These are phyloP conservation scores for Gnetum montanum DNA, from an alignment of 75 land plant species.

Conservation along the genomic window DNA sequence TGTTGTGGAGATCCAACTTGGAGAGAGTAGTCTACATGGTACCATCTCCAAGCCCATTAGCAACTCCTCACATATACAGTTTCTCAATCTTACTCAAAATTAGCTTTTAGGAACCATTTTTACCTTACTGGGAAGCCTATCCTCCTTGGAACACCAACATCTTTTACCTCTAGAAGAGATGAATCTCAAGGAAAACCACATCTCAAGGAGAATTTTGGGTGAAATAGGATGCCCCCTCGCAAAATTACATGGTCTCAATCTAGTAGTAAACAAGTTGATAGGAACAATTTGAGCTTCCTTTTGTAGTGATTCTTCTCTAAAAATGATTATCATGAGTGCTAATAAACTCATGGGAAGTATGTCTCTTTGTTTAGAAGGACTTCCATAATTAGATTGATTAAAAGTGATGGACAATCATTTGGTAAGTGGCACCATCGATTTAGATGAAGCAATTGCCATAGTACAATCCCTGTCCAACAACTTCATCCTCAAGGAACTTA, in stretches of 20 bases:
- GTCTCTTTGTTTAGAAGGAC: conserved; percentile 11
- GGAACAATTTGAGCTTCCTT: not conserved
- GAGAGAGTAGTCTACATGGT: no score
- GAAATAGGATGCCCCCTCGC: not conserved
- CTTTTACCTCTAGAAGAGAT: not conserved
- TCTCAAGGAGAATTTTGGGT: not conserved
- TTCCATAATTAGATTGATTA: no score
- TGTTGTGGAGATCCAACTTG: no score
- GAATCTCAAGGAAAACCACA: not conserved
- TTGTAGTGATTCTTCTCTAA: conserved; percentile 2
- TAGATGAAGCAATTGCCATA: not conserved
- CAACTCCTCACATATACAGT: no score
- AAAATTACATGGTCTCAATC: not conserved
- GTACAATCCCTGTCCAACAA: not conserved
- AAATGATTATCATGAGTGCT: not conserved
- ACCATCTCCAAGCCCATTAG: no score
- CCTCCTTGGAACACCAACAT: no score
- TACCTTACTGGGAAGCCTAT: no score
- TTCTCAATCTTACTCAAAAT: no score
- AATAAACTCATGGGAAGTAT: conserved; percentile 15
- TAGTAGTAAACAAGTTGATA: not conserved
- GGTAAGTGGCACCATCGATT: not conserved
- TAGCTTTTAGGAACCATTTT: no score
- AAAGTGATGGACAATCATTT: conserved; percentile 1
- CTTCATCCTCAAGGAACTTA: not conserved